Evolutionary conservation across 2,329 filamentous ascomycete species (phyloP).

Genomic region (Colletotrichum limetticola): DNA sequence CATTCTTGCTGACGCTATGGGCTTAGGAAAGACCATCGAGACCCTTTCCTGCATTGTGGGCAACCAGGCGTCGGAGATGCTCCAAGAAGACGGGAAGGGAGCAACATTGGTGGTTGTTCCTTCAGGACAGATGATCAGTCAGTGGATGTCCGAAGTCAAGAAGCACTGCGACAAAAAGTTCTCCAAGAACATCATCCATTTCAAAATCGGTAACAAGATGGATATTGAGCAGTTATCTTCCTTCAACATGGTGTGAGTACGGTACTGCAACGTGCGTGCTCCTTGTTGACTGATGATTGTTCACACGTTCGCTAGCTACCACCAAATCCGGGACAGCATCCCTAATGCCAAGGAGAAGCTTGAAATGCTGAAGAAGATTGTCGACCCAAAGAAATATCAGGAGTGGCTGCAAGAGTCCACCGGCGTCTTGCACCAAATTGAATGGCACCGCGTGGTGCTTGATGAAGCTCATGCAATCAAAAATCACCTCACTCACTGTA

Average conservation of each 20-base stretch:
- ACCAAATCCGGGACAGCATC: slow-evolving; percentile 39
- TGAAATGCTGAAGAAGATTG: neutral
- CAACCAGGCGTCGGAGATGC: slow-evolving; percentile 51
- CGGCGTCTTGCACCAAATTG: neutral
- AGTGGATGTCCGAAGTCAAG: slow-evolving; percentile 44
- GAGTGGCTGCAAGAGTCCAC: neutral
- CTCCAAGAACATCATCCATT: neutral
- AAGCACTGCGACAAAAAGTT: slow-evolving; percentile 37
- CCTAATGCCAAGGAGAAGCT: neutral
- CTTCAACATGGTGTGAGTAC: slow-evolving; percentile 28
- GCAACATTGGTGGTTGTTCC: slow-evolving; percentile 47
- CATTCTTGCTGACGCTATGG: slow-evolving; percentile 71
- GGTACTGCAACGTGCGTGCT: rapidly evolving
- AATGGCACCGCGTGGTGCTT: slow-evolving; percentile 12
- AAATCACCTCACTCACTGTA: neutral
- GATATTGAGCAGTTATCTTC: neutral
- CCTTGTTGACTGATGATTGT: neutral
- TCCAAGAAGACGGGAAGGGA: slow-evolving; percentile 47
- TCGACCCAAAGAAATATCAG: neutral
- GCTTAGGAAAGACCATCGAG: slow-evolving; percentile 72
- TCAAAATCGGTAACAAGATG: slow-evolving; percentile 32
- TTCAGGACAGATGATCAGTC: slow-evolving; percentile 34
- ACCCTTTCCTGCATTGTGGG: slow-evolving; percentile 47
- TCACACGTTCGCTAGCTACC: slow-evolving; percentile 44
- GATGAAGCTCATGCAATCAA: slow-evolving; percentile 16